Evolutionary conservation across 108 stramenopile genomes (phyloP).

Genomic region (Craspedostauros australis): DNA sequence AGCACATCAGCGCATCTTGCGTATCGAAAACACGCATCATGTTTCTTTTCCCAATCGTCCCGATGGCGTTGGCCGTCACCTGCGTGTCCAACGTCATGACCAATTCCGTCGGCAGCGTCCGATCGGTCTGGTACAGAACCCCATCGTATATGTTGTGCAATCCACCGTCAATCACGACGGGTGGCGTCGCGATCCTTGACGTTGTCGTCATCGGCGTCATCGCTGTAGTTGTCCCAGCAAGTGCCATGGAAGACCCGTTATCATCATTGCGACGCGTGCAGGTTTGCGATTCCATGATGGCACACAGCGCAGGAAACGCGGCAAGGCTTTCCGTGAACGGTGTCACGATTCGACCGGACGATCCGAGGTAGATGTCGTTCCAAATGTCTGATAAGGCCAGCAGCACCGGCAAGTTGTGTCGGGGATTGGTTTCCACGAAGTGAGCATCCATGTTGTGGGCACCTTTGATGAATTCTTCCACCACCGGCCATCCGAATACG

Average conservation of each 20-base stretch:
- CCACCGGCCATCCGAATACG: slow-evolving; percentile 73
- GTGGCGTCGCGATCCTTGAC: slow-evolving; percentile 42
- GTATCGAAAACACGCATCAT: slow-evolving; percentile 18
- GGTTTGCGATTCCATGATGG: slow-evolving; percentile 52
- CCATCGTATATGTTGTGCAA: slow-evolving; percentile 42
- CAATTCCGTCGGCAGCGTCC: slow-evolving; percentile 35
- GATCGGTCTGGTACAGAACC: slow-evolving; percentile 30
- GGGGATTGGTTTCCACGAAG: slow-evolving; percentile 78
- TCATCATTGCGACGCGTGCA: no score
- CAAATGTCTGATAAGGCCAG: slow-evolving; percentile 73
- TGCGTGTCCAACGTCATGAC: slow-evolving; percentile 46
- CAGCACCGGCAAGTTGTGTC: slow-evolving; percentile 76
- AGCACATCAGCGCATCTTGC: slow-evolving; percentile 63
- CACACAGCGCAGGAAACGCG: slow-evolving; percentile 59
- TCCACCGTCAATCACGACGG: slow-evolving; percentile 75
- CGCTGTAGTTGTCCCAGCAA: neutral
- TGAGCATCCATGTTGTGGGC: slow-evolving; percentile 79
- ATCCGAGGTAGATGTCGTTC: slow-evolving; percentile 59
- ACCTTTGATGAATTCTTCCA: slow-evolving; percentile 43
- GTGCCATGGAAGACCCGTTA: neutral
- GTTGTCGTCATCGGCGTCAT: slow-evolving; percentile 29
- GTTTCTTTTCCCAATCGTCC: neutral
- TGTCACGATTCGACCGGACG: slow-evolving; percentile 43
- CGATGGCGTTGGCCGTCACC: slow-evolving; percentile 16
- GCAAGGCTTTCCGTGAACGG: slow-evolving; percentile 50